Evolutionary conservation across 768 basidiomycete genomes (phyloP).

Genomic region (Kwoniella dejecticola): DNA sequence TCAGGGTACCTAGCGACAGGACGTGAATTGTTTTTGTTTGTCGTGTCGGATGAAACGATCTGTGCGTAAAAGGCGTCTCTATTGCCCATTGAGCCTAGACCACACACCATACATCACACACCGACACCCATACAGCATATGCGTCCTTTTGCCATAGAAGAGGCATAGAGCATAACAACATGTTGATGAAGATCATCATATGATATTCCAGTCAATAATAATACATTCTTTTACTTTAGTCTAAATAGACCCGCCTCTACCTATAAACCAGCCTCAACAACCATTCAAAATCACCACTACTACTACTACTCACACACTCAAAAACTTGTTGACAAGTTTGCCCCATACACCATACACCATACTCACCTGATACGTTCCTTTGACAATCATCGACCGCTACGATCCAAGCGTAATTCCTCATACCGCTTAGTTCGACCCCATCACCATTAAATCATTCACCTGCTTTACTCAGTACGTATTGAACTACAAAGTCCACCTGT

Average conservation of each 20-base stretch:
- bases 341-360: too few species aligned
- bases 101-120: too few species aligned
- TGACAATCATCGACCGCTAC: background rate
- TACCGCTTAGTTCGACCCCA: too few species aligned
- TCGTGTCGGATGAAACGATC: constrained; percentile 18
- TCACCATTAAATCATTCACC: too few species aligned
- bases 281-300: background rate
- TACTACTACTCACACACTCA: background rate
- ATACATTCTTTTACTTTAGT: background rate
- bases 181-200: background rate
- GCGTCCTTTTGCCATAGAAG: too few species aligned
- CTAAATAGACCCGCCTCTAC: background rate
- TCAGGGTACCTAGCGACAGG: background rate
- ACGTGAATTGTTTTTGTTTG: constrained; percentile 3
- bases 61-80: background rate
- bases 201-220: background rate
- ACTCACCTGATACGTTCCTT: too few species aligned
- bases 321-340: constrained; percentile 4
- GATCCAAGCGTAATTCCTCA: too few species aligned
- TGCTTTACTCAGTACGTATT: too few species aligned
- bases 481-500: too few species aligned
- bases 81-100: constrained; percentile 3
- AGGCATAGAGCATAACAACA: too few species aligned
- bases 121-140: too few species aligned
- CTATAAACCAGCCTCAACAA: background rate